Base-by-base conservation (phyloP, 179 eudicot genomes). In the Heliamphora pulchella region DNA sequence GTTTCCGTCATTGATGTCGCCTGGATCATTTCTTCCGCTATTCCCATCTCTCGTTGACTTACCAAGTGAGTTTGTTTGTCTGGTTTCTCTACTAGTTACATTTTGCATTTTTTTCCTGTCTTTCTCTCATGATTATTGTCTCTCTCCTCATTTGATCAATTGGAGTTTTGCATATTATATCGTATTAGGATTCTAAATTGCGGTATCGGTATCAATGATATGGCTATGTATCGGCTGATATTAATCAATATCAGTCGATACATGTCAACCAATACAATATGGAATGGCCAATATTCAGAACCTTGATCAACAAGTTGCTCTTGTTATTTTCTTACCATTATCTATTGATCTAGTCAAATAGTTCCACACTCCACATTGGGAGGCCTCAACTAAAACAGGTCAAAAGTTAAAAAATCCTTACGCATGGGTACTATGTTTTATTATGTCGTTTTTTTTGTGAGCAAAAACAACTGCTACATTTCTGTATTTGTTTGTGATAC, bases 21-120 rank as follows among this genome's bases (percentile, higher is more conserved):
- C 92, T 69, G 98, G 98, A 55, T 91, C 99, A 79, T 91, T 94
- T 85, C 92, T 96, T 86, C 97, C 97, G 62, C 85, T 94, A 41
- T 94, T 92, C 82, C 90, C 91, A 76, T 89, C 98, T 75, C 78
- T 94, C 58, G 85, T 92, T 78, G 99, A 96, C 86, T 88, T 96
- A 88, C 99, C 99, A 54, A 91, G 98, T 92, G 83, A 90, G 96
- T 89, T 74, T 31, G 55, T 72, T 62, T 59, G 44, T 22, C 51
- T 53, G 67, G 63, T 20, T 62, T 53, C 59, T 4, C 55, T 75
- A 17, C 57, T 17, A 53, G 58, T 69, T 67, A 53, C 63, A 17
- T 58, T 64, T 57, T 67, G 62, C 31, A 44, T 46, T 53, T 41
- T 63, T 43, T 0, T 5, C 31, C 44, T 39, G 17, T 59, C n/a